Evolutionary conservation across 495 filamentous ascomycete species (phyloP).

Genomic region (Penicillium arizonense): DNA sequence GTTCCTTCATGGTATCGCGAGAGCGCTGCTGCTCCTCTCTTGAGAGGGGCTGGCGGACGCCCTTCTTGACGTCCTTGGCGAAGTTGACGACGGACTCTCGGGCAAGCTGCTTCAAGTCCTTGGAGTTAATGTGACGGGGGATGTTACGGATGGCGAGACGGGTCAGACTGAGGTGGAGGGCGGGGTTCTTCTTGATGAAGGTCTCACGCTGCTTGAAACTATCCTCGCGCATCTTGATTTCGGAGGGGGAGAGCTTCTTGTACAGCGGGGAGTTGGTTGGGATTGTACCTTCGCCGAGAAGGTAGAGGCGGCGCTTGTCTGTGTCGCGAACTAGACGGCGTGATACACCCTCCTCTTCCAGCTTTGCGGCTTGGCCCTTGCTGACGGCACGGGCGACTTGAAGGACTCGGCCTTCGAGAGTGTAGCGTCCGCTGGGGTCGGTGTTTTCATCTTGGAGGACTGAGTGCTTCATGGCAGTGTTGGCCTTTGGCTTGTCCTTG

Average conservation of each 20-base stretch:
- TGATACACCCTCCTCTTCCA: conserved; percentile 65
- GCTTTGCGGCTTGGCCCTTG: conserved; percentile 69
- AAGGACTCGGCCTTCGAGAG: conserved; percentile 82
- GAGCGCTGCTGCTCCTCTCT: conserved; percentile 82
- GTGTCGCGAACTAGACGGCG: conserved; percentile 67
- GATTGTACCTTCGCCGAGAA: conserved; percentile 85
- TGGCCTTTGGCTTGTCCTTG: conserved; percentile 41
- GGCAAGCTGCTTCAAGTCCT: conserved; percentile 88
- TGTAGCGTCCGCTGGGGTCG: conserved; percentile 80
- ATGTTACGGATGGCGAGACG: conserved; percentile 94
- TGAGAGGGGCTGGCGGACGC: conserved; percentile 69
- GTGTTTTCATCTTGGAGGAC: conserved; percentile 77
- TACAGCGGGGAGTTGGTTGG: conserved; percentile 68
- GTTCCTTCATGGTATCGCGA: conserved; percentile 72
- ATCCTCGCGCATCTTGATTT: conserved; percentile 83
- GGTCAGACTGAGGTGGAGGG: conserved; percentile 84
- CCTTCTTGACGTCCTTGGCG: conserved; percentile 80
- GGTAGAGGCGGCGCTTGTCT: conserved; percentile 90
- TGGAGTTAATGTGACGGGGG: conserved; percentile 77
- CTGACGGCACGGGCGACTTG: conserved; percentile 82
- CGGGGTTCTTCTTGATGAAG: conserved; percentile 85
- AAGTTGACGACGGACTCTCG: conserved; percentile 90
- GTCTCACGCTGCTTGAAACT: conserved; percentile 85
- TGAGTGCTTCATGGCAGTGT: conserved; percentile 59
- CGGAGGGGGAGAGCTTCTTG: conserved; percentile 70